phyloP scores from a whole-genome alignment of 2,329 filamentous ascomycete genomes.

The Niveomyces coronatus region DNA sequence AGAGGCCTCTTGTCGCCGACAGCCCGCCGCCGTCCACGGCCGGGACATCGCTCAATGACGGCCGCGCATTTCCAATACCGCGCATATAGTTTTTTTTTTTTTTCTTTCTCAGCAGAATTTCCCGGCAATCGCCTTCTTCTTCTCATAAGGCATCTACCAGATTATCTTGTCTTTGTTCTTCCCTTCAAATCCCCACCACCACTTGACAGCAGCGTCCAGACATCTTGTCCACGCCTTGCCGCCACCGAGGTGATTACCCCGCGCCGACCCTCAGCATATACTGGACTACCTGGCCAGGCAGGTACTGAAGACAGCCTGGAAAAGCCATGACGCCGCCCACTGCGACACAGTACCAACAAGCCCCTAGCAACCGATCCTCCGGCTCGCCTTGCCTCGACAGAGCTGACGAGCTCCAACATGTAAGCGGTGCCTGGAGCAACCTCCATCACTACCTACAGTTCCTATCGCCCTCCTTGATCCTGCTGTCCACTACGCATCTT shows the following conservation, averaged over 20 bases:
- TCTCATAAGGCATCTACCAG: not conserved
- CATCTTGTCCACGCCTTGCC: too few species aligned
- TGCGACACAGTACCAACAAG: slow-evolving; percentile 3
- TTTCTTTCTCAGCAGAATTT: not conserved
- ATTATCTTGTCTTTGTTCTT: not conserved
- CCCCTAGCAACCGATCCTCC: slow-evolving; percentile 1
- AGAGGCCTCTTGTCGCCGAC: not conserved
- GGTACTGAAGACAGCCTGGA: too few species aligned
- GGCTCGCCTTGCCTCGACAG: slow-evolving; percentile 1
- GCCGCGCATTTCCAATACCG: slow-evolving; percentile 2
- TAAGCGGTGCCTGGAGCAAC: slow-evolving; percentile 29
- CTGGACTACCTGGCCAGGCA: too few species aligned
- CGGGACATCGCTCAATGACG: slow-evolving; percentile 9
- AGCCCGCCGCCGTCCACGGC: slow-evolving; percentile 1
- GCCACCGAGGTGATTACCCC: too few species aligned
- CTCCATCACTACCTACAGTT: not conserved
- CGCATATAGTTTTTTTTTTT: not conserved
- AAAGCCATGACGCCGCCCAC: slow-evolving; percentile 7
- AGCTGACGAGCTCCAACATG: slow-evolving; percentile 29
- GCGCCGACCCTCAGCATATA: too few species aligned
- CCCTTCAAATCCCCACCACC: not conserved
- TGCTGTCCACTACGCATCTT: not conserved
- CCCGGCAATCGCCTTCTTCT: not conserved
- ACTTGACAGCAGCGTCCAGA: not conserved
- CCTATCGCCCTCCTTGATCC: not conserved